A percentile compares a stretch with the other conserved stretches of the same genome.
Evolutionary conservation across 1,284 basidiomycete genomes (phyloP).

Genomic region (Ceratobasidium sp.): DNA sequence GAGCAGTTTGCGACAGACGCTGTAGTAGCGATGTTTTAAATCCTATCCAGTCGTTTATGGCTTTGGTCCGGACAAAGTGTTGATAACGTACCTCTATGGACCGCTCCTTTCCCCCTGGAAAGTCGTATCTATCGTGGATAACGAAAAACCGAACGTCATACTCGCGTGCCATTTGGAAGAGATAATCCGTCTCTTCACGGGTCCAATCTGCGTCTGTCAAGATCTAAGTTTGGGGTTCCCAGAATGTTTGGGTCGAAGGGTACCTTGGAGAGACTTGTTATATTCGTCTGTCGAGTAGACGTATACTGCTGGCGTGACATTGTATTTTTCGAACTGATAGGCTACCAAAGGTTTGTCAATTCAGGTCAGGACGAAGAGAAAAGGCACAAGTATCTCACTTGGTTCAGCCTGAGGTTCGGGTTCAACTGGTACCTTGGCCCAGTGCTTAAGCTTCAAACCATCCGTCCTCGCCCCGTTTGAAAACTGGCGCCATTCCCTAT

Average conservation of each 20-base stretch:
- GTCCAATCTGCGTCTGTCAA: constrained; percentile 82
- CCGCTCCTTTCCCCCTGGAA: constrained; percentile 59
- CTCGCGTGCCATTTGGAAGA: constrained; percentile 80
- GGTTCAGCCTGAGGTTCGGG: constrained; percentile 58
- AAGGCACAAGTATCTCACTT: constrained; percentile 53
- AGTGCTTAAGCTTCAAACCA: constrained; percentile 66
- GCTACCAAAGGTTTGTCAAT: constrained; percentile 53
- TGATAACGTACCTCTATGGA: constrained; percentile 67
- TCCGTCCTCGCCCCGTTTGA: constrained; percentile 66
- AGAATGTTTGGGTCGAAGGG: constrained; percentile 37
- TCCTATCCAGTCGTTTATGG: constrained; percentile 61
- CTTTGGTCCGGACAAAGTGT: constrained; percentile 1
- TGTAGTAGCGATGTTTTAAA: constrained; percentile 93
- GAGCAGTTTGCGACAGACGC: constrained; percentile 88
- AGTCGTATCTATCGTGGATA: constrained; percentile 90
- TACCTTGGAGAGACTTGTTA: constrained; percentile 76
- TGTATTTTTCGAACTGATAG: constrained; percentile 83
- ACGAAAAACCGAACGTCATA: constrained; percentile 93
- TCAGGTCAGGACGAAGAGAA: not conserved
- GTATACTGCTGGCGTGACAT: constrained; percentile 71
- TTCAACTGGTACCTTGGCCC: constrained; percentile 67
- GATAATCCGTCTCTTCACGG: constrained; percentile 92
- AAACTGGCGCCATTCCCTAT: constrained; percentile 77
- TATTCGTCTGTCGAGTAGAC: constrained; percentile 94
- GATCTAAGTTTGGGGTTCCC: not conserved